A percentile compares a stretch with the other conserved stretches of the same genome.
phyloP scores from a whole-genome alignment of 1,139 yeast species.

The Diutina scorzettiae region DNA sequence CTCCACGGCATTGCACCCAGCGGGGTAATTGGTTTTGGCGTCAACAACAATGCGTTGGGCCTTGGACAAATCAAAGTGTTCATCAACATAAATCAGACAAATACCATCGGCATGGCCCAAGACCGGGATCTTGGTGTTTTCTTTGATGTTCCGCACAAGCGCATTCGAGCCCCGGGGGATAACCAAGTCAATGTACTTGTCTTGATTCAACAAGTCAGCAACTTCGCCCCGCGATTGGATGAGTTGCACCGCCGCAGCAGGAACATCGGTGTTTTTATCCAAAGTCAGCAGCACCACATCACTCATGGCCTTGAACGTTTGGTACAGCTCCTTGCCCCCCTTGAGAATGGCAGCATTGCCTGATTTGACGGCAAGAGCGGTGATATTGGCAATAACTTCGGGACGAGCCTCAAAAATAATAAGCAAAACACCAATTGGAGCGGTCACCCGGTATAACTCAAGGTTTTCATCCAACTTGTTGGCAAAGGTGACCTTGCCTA shows the following conservation, averaged over 20 bases:
- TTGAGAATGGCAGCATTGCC: conserved; percentile 93
- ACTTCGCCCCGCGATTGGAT: conserved; percentile 87
- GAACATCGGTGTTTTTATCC: conserved; percentile 48
- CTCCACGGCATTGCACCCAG: conserved; percentile 96
- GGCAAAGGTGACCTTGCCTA: conserved; percentile 75
- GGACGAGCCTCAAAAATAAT: conserved; percentile 96
- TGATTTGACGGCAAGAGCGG: conserved; percentile 90
- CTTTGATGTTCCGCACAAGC: conserved; percentile 74
- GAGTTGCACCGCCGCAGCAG: conserved; percentile 70
- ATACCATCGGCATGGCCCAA: conserved; percentile 98
- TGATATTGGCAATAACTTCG: conserved; percentile 94
- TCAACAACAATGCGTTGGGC: conserved; percentile 70
- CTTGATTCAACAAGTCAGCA: conserved; percentile 71
- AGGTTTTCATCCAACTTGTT: conserved; percentile 80
- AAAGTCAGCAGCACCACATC: conserved; percentile 54
- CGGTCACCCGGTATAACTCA: conserved; percentile 67
- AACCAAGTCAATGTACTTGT: conserved; percentile 82
- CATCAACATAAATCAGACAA: conserved; percentile 77
- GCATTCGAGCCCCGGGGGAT: conserved; percentile 96
- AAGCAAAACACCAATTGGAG: conserved; percentile 89
- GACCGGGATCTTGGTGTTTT: conserved; percentile 86
- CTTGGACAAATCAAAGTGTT: conserved; percentile 61
- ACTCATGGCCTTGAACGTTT: conserved; percentile 80
- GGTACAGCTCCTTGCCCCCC: conserved; percentile 89
- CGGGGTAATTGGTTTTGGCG: conserved; percentile 92